Evolutionary conservation across 768 basidiomycete species (phyloP), one percentile per base, ranked within the genome.

Genomic region (Naganishia randhawae): DNA sequence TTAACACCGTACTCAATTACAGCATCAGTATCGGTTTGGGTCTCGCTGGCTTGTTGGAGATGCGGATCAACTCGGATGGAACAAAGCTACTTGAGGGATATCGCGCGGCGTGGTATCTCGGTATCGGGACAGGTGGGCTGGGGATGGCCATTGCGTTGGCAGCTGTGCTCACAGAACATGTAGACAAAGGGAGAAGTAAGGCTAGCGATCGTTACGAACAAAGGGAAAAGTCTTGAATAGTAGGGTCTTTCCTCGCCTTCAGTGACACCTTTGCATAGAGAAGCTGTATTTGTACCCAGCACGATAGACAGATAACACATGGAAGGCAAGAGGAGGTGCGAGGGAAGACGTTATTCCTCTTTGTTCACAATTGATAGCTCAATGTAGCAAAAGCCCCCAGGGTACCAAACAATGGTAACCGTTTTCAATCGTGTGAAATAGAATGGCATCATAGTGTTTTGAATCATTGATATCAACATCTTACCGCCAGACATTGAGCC

Each of bases 31-130:
- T 73, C 27, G 72, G 67, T 0, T 65, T 73, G 29, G 72, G 72
- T 7, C 69, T 73, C 39, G 72, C 72, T 16, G 72, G 67, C 8
- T 63, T 69, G 35, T 27, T 73, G 33, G 72, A 73, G 51, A 51
- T 63, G 14, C 50, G 69, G 37, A 67, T 69, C 35, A 69, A 71
- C 48, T 22, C 51, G 32, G 33, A 50, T 29, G 72, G 72, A 0
- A 48, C 9, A 8, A 54, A 67, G 16, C 25, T 71, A 1, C 42
- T 71, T 0, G 61, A 68, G 22, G 71, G 70, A 1, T 70, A 71
- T 50, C 62, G 71, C 17, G 62, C 54, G 1, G 72, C 72, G 0
- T 71, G 67, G 57, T 73, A 71, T 45, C 66, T 73, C 48, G 72
- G 66, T 11, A 63, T 73, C 17, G 66, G 70, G 8, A 67, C 66